Evolutionary conservation across 139 green algal species (phyloP), one percentile per base, ranked within the genome.

Genomic region (Chlorokybus atmophyticus): DNA sequence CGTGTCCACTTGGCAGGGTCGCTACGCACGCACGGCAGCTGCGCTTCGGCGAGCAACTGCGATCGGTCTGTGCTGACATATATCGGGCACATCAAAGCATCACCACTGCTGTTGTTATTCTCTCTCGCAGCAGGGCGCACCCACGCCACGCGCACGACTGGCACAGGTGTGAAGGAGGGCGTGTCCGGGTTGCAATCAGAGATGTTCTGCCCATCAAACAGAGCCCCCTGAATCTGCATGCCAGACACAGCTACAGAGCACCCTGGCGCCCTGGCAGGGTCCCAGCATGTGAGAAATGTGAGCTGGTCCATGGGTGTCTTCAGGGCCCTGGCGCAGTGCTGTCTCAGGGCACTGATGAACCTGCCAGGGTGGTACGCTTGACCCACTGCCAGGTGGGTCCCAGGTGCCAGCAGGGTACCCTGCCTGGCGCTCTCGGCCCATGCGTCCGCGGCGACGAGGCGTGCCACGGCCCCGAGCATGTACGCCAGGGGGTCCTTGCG

Each of bases 341-440:
- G 83, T 4, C 75, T 62, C 41, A 91, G 62, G 28, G 83, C 79
- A 54, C 80, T 86, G 1, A 91, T 52, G 50, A 91, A 81, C 3
- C 75, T 75, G 3, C 53, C 68, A 0, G 81, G 79, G 26, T 76
- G 64, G 70, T 82, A 84, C 58, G 83, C 58, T 8, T 60, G 28
- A 21, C 10, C 10, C 35, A 14, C 35, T 10, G 27, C 25, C 3
- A 68, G 60, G 19, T 59, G 31, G 5, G 60, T 17, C 14, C 29
- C 3, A 3, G 10, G 2, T 8, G 35, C 31, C 24, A 74, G 60
- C 50, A 81, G 65, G 1, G 7, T 39, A 29, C 68, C 68, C 4
- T 38, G 8, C 28, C 44, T 25, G 3, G 28, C 17, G 30, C 41
- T 41, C 24, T 29, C 29, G 44, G 42, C 54, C 61, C 71, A 74